Evolutionary conservation across 164 flowering plant species (phyloP).

Genomic region (Vitis riparia): DNA sequence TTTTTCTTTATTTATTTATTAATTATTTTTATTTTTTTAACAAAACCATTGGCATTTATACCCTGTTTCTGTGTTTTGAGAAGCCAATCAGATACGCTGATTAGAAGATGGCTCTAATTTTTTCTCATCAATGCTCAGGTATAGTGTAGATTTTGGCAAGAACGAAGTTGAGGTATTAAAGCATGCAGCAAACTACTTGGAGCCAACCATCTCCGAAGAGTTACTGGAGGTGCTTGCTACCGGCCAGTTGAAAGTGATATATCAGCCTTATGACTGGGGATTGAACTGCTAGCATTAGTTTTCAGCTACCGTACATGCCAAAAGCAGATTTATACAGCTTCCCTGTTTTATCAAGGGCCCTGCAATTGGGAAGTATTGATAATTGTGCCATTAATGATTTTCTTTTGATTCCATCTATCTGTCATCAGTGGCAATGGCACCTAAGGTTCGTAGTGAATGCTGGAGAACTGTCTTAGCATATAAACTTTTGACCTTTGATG

Average conservation of each 20-base stretch:
- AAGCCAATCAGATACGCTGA: no score
- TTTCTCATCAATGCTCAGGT: slow-evolving; percentile 47
- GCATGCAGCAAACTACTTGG: slow-evolving; percentile 78
- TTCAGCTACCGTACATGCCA: neutral
- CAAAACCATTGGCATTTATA: no score
- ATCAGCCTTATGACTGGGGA: slow-evolving; percentile 83
- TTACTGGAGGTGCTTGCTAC: slow-evolving; percentile 60
- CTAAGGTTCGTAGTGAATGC: no score
- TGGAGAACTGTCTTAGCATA: no score
- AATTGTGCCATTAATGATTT: slow-evolving; percentile 3
- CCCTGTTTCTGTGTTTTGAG: no score
- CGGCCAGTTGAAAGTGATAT: slow-evolving; percentile 62
- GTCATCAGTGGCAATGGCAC: no score
- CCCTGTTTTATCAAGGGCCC: neutral
- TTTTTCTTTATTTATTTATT: no score
- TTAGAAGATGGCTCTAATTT: neutral
- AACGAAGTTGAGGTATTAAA: slow-evolving; percentile 76
- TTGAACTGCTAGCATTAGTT: slow-evolving; percentile 44
- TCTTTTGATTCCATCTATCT: no score
- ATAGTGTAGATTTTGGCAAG: slow-evolving; percentile 71
- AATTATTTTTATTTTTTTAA: no score
- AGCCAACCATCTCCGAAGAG: slow-evolving; percentile 49
- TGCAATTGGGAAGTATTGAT: slow-evolving; percentile 1
- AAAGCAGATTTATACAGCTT: slow-evolving; percentile 7
- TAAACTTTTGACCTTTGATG: no score